Conservation (phyloP, 441 rosid genomes). For the Flueggea neowawraea region DNA sequence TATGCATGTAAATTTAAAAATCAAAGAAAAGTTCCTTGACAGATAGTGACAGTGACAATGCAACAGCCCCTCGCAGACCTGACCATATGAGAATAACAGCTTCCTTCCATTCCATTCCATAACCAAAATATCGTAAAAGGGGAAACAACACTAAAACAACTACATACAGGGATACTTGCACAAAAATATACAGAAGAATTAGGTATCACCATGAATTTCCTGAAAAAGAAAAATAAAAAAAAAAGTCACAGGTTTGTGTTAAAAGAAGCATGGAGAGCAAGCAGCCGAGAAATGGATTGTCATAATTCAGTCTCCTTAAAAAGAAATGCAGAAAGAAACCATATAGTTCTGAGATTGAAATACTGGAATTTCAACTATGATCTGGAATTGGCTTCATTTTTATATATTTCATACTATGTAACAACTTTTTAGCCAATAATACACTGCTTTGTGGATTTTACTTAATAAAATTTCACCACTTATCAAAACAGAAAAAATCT, state of each 20-base stretch:
- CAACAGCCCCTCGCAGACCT: slow-evolving; percentile 95
- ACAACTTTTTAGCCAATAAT: too few species aligned
- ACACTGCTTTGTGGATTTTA: too few species aligned
- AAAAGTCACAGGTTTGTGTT: background rate
- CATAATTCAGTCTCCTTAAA: background rate
- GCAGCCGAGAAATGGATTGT: background rate
- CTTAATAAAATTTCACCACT: too few species aligned
- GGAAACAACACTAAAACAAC: slow-evolving; percentile 74
- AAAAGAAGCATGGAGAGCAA: background rate
- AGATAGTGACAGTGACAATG: slow-evolving; percentile 83
- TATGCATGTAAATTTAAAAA: slow-evolving; percentile 4
- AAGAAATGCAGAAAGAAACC: background rate
- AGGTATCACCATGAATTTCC: slow-evolving; percentile 79
- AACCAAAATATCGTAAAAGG: slow-evolving; percentile 62
- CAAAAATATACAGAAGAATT: slow-evolving; percentile 63
- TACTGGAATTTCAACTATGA: too few species aligned
- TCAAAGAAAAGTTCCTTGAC: slow-evolving; percentile 61
- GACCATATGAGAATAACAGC: slow-evolving; percentile 81
- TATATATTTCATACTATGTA: too few species aligned
- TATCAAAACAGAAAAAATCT: too few species aligned
- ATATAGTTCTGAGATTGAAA: too few species aligned
- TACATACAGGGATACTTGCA: slow-evolving; percentile 62
- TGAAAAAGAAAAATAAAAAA: slow-evolving; percentile 34
- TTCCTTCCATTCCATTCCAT: slow-evolving; percentile 98
- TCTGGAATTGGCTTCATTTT: too few species aligned